Conservation (phyloP, 1,139 yeast species). For the Kodamaea fungicola region DNA sequence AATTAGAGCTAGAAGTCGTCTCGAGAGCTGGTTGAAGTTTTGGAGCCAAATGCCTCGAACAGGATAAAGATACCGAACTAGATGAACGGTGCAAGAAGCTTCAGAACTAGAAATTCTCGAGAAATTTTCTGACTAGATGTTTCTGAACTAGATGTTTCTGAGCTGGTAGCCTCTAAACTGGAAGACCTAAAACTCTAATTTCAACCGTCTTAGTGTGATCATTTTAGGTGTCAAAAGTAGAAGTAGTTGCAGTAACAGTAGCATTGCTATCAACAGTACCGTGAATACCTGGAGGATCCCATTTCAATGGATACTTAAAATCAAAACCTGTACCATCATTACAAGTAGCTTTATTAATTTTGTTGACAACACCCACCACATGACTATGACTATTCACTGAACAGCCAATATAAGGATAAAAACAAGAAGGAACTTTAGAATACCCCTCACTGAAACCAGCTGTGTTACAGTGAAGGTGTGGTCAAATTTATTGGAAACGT, state of each 20-base stretch:
- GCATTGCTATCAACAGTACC: conserved; percentile 8
- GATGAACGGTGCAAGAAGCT: no score
- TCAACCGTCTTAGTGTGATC: no score
- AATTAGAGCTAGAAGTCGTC: no score
- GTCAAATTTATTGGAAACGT: conserved; percentile 7
- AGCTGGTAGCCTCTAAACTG: no score
- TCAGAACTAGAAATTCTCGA: no score
- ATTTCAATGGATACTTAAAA: conserved; percentile 7
- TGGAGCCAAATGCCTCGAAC: no score
- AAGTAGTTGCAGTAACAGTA: conserved; percentile 8
- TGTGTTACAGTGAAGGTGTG: conserved; percentile 5
- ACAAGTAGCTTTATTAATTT: conserved; percentile 3
- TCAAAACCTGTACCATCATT: conserved; percentile 10
- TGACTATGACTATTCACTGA: conserved; percentile 2
- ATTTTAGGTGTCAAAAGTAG: not conserved
- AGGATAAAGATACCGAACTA: no score
- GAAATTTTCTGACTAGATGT: no score
- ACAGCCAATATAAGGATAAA: conserved; percentile 23
- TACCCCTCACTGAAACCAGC: conserved; percentile 11
- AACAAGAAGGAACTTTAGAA: conserved; percentile 27
- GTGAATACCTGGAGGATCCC: conserved; percentile 10
- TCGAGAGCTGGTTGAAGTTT: no score
- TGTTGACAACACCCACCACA: not conserved
- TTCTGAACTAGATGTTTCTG: no score
- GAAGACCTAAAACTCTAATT: no score